A percentile compares a stretch with the other conserved stretches of the same genome.
phyloP scores from a whole-genome alignment of 805 yeast genomes.

The Priceomyces melissophilus region DNA sequence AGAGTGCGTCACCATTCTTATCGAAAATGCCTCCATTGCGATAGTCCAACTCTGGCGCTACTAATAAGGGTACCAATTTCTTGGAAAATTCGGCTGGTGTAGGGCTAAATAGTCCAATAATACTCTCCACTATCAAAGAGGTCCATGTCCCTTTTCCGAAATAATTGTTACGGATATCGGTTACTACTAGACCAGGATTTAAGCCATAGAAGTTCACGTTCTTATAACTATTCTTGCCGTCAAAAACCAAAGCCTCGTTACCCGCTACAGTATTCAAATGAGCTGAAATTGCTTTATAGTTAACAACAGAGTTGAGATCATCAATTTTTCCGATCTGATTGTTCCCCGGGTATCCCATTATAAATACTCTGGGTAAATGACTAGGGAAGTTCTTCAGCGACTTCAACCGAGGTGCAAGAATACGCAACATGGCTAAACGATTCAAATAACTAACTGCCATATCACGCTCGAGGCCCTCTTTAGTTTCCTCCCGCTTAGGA shows the following conservation, averaged over 20 bases:
- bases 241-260: slow-evolving; percentile 33
- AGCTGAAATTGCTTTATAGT: slow-evolving; percentile 22
- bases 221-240: slow-evolving; percentile 12
- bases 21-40: slow-evolving; percentile 28
- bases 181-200: slow-evolving; percentile 38
- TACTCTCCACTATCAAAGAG: slow-evolving; percentile 20
- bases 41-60: slow-evolving; percentile 24
- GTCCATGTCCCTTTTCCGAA: slow-evolving; percentile 24
- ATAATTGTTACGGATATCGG: slow-evolving; percentile 31
- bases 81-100: slow-evolving; percentile 32
- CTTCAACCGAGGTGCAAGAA: slow-evolving; percentile 20
- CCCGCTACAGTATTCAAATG: slow-evolving; percentile 44
- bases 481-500: slow-evolving; percentile 24
- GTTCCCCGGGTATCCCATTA: slow-evolving; percentile 39
- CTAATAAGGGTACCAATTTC: slow-evolving; percentile 22
- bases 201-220: slow-evolving; percentile 30
- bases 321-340: slow-evolving; percentile 25
- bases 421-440: slow-evolving; percentile 27
- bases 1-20: slow-evolving; percentile 22
- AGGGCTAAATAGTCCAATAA: slow-evolving; percentile 26
- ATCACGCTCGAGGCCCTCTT: slow-evolving; percentile 36
- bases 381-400: slow-evolving; percentile 4
- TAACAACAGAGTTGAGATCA: slow-evolving; percentile 34
- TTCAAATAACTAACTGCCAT: slow-evolving; percentile 37
- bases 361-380: slow-evolving; percentile 28